Evolutionary conservation across 1,284 basidiomycete genomes (phyloP).

Genomic region (Cutaneotrichosporon mucoides): DNA sequence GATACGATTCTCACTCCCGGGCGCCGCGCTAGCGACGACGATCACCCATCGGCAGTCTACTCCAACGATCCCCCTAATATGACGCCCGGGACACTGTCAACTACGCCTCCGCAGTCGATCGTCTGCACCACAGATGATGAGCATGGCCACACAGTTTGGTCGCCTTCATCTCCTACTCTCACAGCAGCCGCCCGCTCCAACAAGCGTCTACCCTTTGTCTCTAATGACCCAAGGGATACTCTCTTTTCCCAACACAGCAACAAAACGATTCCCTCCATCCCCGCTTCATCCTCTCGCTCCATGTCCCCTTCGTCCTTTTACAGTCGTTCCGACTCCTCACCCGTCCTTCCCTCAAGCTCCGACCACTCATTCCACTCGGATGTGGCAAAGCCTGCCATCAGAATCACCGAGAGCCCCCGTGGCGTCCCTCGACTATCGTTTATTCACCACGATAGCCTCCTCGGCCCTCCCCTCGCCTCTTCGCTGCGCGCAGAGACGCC

Average conservation of each 20-base stretch:
- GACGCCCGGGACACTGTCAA: neutral
- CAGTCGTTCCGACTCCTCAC: neutral
- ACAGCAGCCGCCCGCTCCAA: neutral
- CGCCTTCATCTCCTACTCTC: neutral
- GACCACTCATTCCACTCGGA: slow-evolving; percentile 6
- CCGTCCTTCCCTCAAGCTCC: slow-evolving; percentile 1
- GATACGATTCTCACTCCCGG: slow-evolving; percentile 7
- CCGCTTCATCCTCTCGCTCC: neutral
- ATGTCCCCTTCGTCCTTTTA: neutral
- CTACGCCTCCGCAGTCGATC: neutral
- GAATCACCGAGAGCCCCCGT: slow-evolving; percentile 9
- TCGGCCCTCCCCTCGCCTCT: neutral
- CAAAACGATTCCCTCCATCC: neutral
- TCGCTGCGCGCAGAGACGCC: slow-evolving; percentile 15
- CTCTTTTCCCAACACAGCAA: neutral
- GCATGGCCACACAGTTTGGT: neutral
- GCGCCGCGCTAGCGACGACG: slow-evolving; percentile 4
- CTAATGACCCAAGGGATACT: neutral
- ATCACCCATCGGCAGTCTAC: neutral
- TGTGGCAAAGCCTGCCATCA: slow-evolving; percentile 4
- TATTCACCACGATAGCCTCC: slow-evolving; percentile 1
- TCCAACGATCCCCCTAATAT: neutral
- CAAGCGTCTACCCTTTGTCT: neutral
- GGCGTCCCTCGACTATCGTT: slow-evolving; percentile 14
- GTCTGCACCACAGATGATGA: slow-evolving; percentile 11